phyloP scores from a whole-genome alignment of 371 early-diverging fungal genomes.

The Cladochytrium tenue region DNA sequence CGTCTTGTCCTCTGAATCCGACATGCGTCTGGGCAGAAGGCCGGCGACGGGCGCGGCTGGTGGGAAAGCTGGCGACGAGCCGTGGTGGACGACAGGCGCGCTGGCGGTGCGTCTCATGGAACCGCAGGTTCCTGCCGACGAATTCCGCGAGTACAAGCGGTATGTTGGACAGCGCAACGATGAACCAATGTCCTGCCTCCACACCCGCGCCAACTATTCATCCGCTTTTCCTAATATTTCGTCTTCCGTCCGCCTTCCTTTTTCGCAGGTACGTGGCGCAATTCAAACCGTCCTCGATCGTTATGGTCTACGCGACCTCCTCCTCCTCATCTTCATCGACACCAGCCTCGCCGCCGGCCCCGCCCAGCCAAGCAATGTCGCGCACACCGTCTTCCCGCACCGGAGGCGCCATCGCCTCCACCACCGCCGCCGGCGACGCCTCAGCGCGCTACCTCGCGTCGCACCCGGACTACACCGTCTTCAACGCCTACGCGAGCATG shows the following conservation, averaged over 20 bases:
- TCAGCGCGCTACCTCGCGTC: not conserved
- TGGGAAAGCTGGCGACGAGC: slow-evolving; percentile 12
- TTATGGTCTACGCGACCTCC: not conserved
- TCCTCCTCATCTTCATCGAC: not conserved
- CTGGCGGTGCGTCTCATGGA: slow-evolving; percentile 38
- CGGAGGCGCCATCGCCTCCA: not conserved
- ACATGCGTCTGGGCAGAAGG: too few species aligned
- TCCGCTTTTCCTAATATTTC: not conserved
- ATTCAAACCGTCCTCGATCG: slow-evolving; percentile 28
- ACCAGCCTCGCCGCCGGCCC: not conserved
- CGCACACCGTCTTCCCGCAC: not conserved
- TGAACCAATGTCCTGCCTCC: not conserved
- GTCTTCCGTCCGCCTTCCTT: not conserved
- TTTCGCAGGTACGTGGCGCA: slow-evolving; percentile 36
- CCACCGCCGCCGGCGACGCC: not conserved
- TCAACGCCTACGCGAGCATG: not conserved
- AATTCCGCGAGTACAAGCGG: slow-evolving; percentile 43
- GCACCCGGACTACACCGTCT: not conserved
- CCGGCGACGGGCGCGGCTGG: not conserved
- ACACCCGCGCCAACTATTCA: too few species aligned
- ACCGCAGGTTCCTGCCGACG: slow-evolving; percentile 32
- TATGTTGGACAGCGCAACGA: slow-evolving; percentile 5
- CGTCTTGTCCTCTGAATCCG: too few species aligned
- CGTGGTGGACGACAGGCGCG: slow-evolving; percentile 41
- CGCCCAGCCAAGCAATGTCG: not conserved